phyloP scores from a whole-genome alignment of 2,329 filamentous ascomycete species.

The Geoglossum cookeanum region DNA sequence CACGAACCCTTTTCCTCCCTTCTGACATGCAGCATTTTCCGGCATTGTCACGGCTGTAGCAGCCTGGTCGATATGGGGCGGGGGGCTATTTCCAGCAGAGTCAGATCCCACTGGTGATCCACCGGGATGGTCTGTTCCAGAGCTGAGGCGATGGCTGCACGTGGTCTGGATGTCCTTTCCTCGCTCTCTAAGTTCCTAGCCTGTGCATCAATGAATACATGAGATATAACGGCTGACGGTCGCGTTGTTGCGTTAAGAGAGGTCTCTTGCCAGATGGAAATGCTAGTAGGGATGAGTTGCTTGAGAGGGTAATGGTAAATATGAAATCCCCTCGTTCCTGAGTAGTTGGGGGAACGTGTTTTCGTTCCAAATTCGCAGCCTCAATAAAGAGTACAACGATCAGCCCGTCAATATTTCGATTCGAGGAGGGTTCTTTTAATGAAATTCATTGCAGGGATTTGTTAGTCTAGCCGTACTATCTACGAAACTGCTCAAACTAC shows the following conservation, averaged over 20 bases:
- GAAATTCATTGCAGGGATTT: no score
- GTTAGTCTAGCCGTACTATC: no score
- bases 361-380: no score
- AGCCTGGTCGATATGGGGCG: slow-evolving; percentile 69
- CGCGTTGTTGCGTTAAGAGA: slow-evolving; percentile 27
- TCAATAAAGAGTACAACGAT: no score
- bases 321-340: slow-evolving; percentile 27
- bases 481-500: no score
- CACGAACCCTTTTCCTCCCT: slow-evolving; percentile 11
- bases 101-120: slow-evolving; percentile 65
- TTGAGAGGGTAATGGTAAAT: slow-evolving; percentile 52
- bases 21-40: slow-evolving; percentile 41
- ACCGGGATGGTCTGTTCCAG: slow-evolving; percentile 56
- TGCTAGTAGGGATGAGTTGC: slow-evolving; percentile 41
- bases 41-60: slow-evolving; percentile 66
- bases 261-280: slow-evolving; percentile 39
- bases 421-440: no score
- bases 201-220: background rate
- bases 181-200: background rate
- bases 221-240: background rate
- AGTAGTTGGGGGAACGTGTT: background rate
- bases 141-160: slow-evolving; percentile 64
- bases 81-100: slow-evolving; percentile 60
- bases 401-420: no score
- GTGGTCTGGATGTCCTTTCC: slow-evolving; percentile 37